Evolutionary conservation across 352 stramenopile genomes (phyloP).

Genomic region (Labyrinthula sp.): DNA sequence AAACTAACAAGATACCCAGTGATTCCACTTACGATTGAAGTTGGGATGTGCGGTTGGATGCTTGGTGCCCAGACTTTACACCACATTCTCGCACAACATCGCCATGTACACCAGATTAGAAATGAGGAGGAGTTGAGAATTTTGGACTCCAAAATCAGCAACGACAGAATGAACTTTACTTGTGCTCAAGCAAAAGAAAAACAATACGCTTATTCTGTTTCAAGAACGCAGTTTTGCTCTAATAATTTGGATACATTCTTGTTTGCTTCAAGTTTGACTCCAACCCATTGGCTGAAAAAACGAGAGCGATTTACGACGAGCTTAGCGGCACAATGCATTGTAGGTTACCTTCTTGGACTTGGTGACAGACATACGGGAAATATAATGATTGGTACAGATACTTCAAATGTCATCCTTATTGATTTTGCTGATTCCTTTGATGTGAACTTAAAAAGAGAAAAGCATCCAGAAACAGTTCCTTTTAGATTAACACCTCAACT

Average conservation of each 20-base stretch:
- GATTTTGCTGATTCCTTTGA: slow-evolving; percentile 94
- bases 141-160: slow-evolving; percentile 83
- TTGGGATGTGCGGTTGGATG: slow-evolving; percentile 89
- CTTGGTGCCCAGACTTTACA: slow-evolving; percentile 93
- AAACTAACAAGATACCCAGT: slow-evolving; percentile 89
- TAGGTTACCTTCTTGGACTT: slow-evolving; percentile 96
- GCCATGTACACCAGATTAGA: slow-evolving; percentile 54
- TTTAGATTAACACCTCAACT: slow-evolving; percentile 98
- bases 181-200: slow-evolving; percentile 97
- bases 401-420: slow-evolving; percentile 85
- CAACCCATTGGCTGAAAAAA: slow-evolving; percentile 89
- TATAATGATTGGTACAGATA: slow-evolving; percentile 92
- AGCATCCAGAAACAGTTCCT: slow-evolving; percentile 95
- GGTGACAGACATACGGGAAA: slow-evolving; percentile 97
- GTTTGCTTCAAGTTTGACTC: slow-evolving; percentile 93
- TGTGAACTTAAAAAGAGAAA: slow-evolving; percentile 91
- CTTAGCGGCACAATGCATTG: slow-evolving; percentile 96
- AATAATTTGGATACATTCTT: slow-evolving; percentile 96
- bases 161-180: slow-evolving; percentile 76
- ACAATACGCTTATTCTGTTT: slow-evolving; percentile 66
- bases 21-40: slow-evolving; percentile 90
- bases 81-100: slow-evolving; percentile 78
- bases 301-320: slow-evolving; percentile 87
- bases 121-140: slow-evolving; percentile 79
- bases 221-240: slow-evolving; percentile 33